Evolutionary conservation across 2,329 filamentous ascomycete species (phyloP).

Genomic region (Trichoderma sp.): DNA sequence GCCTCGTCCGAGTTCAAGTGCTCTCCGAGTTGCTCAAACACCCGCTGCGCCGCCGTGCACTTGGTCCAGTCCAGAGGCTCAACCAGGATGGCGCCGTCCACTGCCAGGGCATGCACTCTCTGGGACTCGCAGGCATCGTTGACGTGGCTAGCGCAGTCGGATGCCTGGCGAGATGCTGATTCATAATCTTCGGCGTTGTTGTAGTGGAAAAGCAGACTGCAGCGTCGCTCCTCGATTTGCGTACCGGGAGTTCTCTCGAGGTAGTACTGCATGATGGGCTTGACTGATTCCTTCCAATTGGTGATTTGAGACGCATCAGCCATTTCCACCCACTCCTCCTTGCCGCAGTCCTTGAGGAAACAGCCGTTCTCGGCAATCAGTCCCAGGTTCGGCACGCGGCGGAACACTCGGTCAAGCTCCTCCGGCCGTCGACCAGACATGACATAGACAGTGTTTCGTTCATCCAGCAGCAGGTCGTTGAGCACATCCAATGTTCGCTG

Average conservation of each 20-base stretch:
- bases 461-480: slow-evolving; percentile 76
- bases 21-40: slow-evolving; percentile 60
- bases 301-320: slow-evolving; percentile 67
- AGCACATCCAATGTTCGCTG: slow-evolving; percentile 78
- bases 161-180: slow-evolving; percentile 73
- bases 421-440: slow-evolving; percentile 89
- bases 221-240: slow-evolving; percentile 86
- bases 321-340: slow-evolving; percentile 72
- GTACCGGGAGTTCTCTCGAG: slow-evolving; percentile 84
- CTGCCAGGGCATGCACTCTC: slow-evolving; percentile 76
- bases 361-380: slow-evolving; percentile 94
- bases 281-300: slow-evolving; percentile 81
- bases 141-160: slow-evolving; percentile 90
- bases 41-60: slow-evolving; percentile 72
- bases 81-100: slow-evolving; percentile 78
- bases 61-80: slow-evolving; percentile 88
- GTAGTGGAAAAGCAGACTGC: slow-evolving; percentile 88
- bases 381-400: slow-evolving; percentile 76
- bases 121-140: slow-evolving; percentile 88
- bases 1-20: slow-evolving; percentile 32
- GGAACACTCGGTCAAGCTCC: slow-evolving; percentile 84
- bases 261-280: slow-evolving; percentile 83
- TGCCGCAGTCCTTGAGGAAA: slow-evolving; percentile 72
- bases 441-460: slow-evolving; percentile 83
- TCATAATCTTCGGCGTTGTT: slow-evolving; percentile 76